phyloP scores from a whole-genome alignment of 169 alveolate species.

The Cyclospora cayetanensis region DNA sequence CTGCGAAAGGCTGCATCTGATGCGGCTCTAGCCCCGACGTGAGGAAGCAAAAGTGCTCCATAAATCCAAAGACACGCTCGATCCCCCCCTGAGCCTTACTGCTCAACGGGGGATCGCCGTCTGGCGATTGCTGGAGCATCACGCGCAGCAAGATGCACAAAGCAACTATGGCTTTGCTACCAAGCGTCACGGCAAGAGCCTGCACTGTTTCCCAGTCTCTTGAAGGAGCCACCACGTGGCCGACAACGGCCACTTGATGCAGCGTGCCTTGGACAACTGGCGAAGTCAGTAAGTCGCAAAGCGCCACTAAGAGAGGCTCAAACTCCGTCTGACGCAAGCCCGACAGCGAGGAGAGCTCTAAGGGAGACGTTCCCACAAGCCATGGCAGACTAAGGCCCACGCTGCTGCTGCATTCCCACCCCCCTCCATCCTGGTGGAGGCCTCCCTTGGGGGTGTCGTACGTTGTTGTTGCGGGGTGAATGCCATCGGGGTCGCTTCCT shows the following conservation, averaged over 20 bases:
- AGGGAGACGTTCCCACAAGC: constrained; percentile 45
- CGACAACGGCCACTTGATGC: constrained; percentile 33
- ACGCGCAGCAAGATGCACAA: constrained; percentile 74
- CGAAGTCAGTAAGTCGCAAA: constrained; percentile 5
- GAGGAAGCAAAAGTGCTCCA: constrained; percentile 73
- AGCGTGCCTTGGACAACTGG: constrained; percentile 49
- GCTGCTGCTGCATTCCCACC: neutral
- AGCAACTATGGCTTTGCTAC: constrained; percentile 77
- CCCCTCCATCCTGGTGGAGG: neutral
- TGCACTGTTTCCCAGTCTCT: constrained; percentile 57
- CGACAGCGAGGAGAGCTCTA: neutral
- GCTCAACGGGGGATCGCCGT: constrained; percentile 63
- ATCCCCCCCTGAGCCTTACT: neutral
- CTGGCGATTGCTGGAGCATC: constrained; percentile 72
- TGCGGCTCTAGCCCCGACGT: constrained; percentile 75
- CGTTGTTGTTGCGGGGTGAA: neutral
- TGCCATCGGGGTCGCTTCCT: constrained; percentile 23
- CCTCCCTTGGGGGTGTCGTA: neutral
- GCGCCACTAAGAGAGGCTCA: neutral
- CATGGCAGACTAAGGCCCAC: constrained; percentile 32
- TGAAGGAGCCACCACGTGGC: constrained; percentile 33
- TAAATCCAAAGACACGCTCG: constrained; percentile 73
- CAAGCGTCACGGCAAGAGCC: constrained; percentile 71
- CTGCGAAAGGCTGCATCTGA: constrained; percentile 15
- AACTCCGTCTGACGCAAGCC: constrained; percentile 44